Percentiles rank a stretch among this genome's conserved stretches.
Conservation (phyloP, 2,329 filamentous ascomycete species). For the Teratosphaeria pseudoeucalypti region DNA sequence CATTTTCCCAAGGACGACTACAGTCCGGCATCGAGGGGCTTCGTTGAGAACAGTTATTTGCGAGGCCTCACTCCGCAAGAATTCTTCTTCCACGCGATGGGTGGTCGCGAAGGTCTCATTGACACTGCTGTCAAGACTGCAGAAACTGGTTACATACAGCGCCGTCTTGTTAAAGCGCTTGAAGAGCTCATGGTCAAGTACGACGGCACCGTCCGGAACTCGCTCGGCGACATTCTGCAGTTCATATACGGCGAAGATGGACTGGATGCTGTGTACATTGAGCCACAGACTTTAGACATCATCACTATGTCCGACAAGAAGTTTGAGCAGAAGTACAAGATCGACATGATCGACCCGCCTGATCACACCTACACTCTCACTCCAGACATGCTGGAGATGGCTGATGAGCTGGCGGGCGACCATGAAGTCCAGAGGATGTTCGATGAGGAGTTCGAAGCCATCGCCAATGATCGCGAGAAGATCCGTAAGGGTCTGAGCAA, state of each 20-base stretch:
- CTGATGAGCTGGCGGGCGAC: constrained; percentile 76
- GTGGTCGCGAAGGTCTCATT: constrained; percentile 98
- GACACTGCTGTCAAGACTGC: constrained; percentile 99
- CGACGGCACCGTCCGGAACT: constrained; percentile 94
- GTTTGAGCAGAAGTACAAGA: constrained; percentile 71
- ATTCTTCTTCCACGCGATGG: constrained; percentile 99
- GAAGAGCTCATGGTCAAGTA: constrained; percentile 98
- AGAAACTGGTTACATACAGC: constrained; percentile 97
- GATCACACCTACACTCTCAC: constrained; percentile 43
- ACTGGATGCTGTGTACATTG: constrained; percentile 83
- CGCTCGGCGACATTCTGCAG: constrained; percentile 88
- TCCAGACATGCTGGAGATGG: constrained; percentile 69
- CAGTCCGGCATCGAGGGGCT: constrained; percentile 89
- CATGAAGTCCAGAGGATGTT: constrained; percentile 76
- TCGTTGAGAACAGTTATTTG: constrained; percentile 97
- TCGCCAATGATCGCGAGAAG: constrained; percentile 62
- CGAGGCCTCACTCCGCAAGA: constrained; percentile 90
- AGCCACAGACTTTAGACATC: constrained; percentile 82
- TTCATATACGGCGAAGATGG: constrained; percentile 98
- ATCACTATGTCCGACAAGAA: constrained; percentile 67
- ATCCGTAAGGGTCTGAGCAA: constrained; percentile 62
- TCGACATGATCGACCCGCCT: constrained; percentile 72
- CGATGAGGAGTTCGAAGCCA: constrained; percentile 76
- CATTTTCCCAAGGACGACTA: constrained; percentile 99
- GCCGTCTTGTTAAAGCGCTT: constrained; percentile 92